Conservation (phyloP, 2,329 filamentous ascomycete genomes). For the Rachicladosporium sp. region DNA sequence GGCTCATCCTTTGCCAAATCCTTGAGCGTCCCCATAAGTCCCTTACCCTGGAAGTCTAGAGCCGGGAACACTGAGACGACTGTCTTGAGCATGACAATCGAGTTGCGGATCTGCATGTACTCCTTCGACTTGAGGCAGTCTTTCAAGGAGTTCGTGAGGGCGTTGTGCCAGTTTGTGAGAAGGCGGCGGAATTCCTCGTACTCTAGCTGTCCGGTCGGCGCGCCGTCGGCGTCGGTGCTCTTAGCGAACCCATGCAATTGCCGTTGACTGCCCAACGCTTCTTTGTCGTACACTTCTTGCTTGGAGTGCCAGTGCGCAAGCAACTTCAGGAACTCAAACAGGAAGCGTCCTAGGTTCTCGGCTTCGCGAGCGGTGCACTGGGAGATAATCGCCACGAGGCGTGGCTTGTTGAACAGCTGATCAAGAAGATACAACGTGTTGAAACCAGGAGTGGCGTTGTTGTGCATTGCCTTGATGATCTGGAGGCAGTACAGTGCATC, state of each 20-base stretch:
- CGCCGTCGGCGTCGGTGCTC: constrained; percentile 43
- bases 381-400: constrained; percentile 72
- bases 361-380: constrained; percentile 82
- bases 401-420: constrained; percentile 70
- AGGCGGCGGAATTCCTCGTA: constrained; percentile 78
- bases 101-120: constrained; percentile 97
- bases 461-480: constrained; percentile 78
- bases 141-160: constrained; percentile 67
- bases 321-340: constrained; percentile 70
- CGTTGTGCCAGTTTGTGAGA: constrained; percentile 81
- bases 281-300: constrained; percentile 64
- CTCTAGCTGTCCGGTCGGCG: constrained; percentile 57
- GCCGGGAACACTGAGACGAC: constrained; percentile 75
- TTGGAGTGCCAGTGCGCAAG: constrained; percentile 75
- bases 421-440: constrained; percentile 74
- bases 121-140: constrained; percentile 70
- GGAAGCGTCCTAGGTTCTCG: constrained; percentile 82
- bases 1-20: constrained; percentile 47
- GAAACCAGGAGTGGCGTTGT: constrained; percentile 73
- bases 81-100: constrained; percentile 75
- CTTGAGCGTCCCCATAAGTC: constrained; percentile 54
- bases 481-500: constrained; percentile 84
- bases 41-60: constrained; percentile 73
- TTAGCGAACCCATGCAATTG: constrained; percentile 69
- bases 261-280: constrained; percentile 55